These are phyloP conservation scores for Magnaporthiopsis rhizophila DNA, from an alignment of 2,329 filamentous ascomycete genomes.

Conservation along the genomic window DNA sequence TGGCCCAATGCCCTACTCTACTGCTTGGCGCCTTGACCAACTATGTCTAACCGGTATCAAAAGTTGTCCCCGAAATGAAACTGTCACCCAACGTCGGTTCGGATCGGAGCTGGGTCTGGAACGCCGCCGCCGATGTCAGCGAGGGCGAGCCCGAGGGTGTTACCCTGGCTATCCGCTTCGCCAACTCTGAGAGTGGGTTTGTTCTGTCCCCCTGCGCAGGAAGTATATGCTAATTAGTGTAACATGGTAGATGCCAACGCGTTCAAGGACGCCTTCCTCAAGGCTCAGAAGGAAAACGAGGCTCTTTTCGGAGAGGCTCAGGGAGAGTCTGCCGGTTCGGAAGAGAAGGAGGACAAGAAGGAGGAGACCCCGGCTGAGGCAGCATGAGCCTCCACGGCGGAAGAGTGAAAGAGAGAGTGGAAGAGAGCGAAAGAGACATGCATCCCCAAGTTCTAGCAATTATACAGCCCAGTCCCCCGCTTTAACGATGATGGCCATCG, in stretches of 20 bases:
- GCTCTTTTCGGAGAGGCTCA: slow-evolving; percentile 59
- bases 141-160: slow-evolving; percentile 96
- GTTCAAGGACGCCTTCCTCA: slow-evolving; percentile 97
- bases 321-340: slow-evolving; percentile 21
- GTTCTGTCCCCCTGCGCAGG: background rate
- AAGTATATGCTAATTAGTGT: slow-evolving; percentile 1
- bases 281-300: slow-evolving; percentile 95
- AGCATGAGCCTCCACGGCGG: slow-evolving; percentile 8
- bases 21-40: background rate
- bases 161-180: slow-evolving; percentile 94
- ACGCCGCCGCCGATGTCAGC: slow-evolving; percentile 92
- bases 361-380: slow-evolving; percentile 13
- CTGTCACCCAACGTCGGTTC: slow-evolving; percentile 95
- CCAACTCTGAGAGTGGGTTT: slow-evolving; percentile 87
- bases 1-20: slow-evolving; percentile 25
- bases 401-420: background rate
- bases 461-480: background rate
- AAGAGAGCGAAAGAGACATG: background rate
- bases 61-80: slow-evolving; percentile 98
- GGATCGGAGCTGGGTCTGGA: slow-evolving; percentile 99
- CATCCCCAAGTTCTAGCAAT: background rate
- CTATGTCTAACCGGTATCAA: background rate
- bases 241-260: slow-evolving; percentile 71
- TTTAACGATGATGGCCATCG: background rate
- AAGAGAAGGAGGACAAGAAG: slow-evolving; percentile 17